Conservation (phyloP, 1,139 yeast species). For the Yamadazyma spencermartinsiae region DNA sequence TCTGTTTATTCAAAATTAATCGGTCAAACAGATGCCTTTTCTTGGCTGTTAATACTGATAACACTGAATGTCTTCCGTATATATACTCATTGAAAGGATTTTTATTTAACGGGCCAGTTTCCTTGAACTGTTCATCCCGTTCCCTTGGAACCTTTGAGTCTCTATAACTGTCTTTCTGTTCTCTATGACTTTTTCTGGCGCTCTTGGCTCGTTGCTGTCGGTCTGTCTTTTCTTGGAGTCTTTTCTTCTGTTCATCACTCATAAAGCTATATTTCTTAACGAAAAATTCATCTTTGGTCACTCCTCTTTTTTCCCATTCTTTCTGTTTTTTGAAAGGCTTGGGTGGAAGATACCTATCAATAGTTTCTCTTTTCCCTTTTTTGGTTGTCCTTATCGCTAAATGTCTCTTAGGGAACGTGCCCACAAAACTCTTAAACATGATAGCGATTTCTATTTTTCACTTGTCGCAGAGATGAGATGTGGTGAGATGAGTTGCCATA, state of each 20-base stretch:
- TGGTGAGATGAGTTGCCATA: background rate
- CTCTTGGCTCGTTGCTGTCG: constrained; percentile 32
- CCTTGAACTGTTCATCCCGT: constrained; percentile 9
- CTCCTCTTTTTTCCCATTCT: constrained; percentile 40
- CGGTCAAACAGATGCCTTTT: constrained; percentile 55
- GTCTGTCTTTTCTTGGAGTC: constrained; percentile 36
- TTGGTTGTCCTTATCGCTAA: background rate
- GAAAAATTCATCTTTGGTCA: constrained; percentile 45
- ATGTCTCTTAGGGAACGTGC: background rate
- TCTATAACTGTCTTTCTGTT: constrained; percentile 5
- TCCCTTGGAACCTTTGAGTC: constrained; percentile 1
- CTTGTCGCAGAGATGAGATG: background rate
- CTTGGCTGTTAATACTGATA: constrained; percentile 62
- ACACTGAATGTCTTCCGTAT: constrained; percentile 75
- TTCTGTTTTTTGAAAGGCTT: constrained; percentile 18
- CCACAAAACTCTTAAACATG: background rate
- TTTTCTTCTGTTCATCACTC: constrained; percentile 27
- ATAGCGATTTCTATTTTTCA: background rate
- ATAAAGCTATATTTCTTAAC: constrained; percentile 35
- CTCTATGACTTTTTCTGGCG: constrained; percentile 18
- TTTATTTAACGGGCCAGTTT: constrained; percentile 9
- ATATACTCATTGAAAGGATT: constrained; percentile 65
- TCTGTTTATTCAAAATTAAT: constrained; percentile 49
- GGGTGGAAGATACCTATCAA: constrained; percentile 15
- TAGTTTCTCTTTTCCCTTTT: constrained; percentile 6